These are phyloP conservation scores for Hordeum marinum DNA, from an alignment of 176 grass and related monocot species.

Conservation along the genomic window DNA sequence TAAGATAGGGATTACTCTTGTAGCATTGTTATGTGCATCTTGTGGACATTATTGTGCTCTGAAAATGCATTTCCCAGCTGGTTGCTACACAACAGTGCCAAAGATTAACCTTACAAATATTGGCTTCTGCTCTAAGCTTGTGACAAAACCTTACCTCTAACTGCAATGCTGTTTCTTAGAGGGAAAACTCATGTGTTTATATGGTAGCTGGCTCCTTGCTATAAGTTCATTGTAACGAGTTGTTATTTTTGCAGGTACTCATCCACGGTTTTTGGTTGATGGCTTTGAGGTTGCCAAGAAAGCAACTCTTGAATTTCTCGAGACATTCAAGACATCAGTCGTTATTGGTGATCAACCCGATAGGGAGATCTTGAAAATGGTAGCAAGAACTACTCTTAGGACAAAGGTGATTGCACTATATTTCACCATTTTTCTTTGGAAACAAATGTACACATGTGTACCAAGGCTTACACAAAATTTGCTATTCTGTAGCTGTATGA, in stretches of 20 bases:
- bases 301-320: constrained; percentile 92
- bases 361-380: constrained; percentile 90
- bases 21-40: background rate
- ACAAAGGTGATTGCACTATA: constrained; percentile 61
- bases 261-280: constrained; percentile 91
- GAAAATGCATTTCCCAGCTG: background rate
- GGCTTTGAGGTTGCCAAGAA: constrained; percentile 94
- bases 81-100: background rate
- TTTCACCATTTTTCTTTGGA: background rate
- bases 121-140: background rate
- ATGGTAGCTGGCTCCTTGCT: background rate
- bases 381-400: constrained; percentile 89
- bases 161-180: background rate
- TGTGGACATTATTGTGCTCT: background rate
- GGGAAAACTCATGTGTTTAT: background rate
- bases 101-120: background rate
- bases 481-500: constrained; percentile 70
- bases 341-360: constrained; percentile 81
- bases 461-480: constrained; percentile 6
- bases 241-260: constrained; percentile 61
- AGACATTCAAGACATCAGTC: constrained; percentile 80
- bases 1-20: background rate
- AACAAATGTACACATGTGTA: background rate
- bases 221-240: background rate
- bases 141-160: background rate